phyloP scores from a whole-genome alignment of 495 filamentous ascomycete genomes.

The Niebla homalea region DNA sequence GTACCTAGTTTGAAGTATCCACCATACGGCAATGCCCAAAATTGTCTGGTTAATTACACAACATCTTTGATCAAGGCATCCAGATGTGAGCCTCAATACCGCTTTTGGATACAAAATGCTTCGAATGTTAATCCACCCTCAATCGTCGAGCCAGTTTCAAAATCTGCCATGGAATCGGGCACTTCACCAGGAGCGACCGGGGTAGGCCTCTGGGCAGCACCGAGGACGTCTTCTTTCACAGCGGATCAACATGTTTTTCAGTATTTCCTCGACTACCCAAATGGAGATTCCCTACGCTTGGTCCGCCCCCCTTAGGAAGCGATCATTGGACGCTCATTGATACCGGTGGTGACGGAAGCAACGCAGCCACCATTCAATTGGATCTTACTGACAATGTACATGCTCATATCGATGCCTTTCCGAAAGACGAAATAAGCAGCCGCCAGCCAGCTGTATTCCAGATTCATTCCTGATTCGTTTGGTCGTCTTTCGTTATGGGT shows the following conservation, averaged over 20 bases:
- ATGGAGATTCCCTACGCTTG: neutral
- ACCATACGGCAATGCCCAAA: neutral
- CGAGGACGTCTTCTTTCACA: neutral
- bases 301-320: neutral
- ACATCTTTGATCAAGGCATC: constrained; percentile 1
- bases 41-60: neutral
- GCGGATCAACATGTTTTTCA: neutral
- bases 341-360: neutral
- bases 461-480: neutral
- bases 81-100: neutral
- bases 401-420: neutral
- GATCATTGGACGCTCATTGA: neutral
- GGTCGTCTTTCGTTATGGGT: neutral
- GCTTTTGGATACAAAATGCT: neutral
- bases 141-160: neutral
- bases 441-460: neutral
- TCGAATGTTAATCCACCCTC: too few relatives aligned
- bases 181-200: neutral
- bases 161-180: neutral
- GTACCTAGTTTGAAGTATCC: neutral
- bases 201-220: neutral
- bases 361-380: neutral
- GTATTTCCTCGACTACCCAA: neutral
- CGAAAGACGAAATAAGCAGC: neutral
- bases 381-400: neutral